Conservation (phyloP, 140 eudicot species). For the Anethum foeniculum region DNA sequence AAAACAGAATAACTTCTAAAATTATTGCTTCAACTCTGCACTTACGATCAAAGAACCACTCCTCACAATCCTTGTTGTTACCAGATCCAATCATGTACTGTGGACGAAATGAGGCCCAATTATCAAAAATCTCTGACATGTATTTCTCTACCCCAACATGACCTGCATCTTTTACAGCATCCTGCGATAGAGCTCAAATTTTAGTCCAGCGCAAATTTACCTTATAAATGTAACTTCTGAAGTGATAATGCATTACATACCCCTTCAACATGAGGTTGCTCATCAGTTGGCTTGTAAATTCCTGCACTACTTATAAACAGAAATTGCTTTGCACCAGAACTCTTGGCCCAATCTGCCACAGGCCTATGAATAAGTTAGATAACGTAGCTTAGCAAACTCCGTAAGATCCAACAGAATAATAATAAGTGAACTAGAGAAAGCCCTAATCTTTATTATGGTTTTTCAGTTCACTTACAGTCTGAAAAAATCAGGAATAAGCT, state of each 20-base stretch:
- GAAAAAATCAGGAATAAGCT: neutral
- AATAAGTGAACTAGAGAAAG: too few species aligned
- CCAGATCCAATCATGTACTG: conserved; percentile 99
- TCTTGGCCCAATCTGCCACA: conserved; percentile 95
- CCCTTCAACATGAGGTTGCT: conserved; percentile 98
- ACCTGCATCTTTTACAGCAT: conserved; percentile 86
- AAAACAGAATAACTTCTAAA: neutral
- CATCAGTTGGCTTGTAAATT: conserved; percentile 84
- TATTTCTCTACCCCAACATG: conserved; percentile 88
- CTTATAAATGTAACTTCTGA: neutral
- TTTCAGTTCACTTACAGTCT: too few species aligned
- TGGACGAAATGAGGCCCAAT: conserved; percentile 88
- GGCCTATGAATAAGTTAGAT: conserved; percentile 43
- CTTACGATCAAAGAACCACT: conserved; percentile 99
- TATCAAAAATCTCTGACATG: conserved; percentile 54
- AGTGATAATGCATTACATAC: conserved; percentile 25
- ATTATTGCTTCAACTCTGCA: conserved; percentile 6
- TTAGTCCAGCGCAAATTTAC: neutral
- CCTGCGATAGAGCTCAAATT: conserved; percentile 34
- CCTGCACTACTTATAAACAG: conserved; percentile 96
- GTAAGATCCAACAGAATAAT: too few species aligned
- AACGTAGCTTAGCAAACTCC: neutral
- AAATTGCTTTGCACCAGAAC: conserved; percentile 65
- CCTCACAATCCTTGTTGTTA: conserved; percentile 96
- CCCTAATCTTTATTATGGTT: too few species aligned